Evolutionary conservation across 2,329 filamentous ascomycete species (phyloP).

Genomic region (Cladosporium phlei): DNA sequence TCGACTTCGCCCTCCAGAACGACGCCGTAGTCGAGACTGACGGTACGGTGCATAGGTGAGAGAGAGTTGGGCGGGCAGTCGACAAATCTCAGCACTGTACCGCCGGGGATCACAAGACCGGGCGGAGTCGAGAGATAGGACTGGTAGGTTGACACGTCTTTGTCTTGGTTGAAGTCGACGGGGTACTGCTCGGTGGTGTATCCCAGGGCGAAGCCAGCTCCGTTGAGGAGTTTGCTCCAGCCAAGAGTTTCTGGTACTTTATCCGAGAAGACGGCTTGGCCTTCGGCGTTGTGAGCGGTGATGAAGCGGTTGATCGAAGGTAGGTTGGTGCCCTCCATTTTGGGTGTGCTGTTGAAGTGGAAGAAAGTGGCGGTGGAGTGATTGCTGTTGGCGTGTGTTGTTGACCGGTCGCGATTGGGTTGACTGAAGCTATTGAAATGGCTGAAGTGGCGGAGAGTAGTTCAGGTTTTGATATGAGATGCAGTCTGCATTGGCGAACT

Average conservation of each 20-base stretch:
- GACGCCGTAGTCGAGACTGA: constrained; percentile 32
- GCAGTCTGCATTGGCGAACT: too few relatives aligned
- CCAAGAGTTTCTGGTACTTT: constrained; percentile 21
- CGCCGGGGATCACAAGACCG: constrained; percentile 45
- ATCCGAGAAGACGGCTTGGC: constrained; percentile 27
- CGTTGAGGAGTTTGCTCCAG: constrained; percentile 20
- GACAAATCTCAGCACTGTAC: constrained; percentile 40
- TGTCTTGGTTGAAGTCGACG: constrained; percentile 40
- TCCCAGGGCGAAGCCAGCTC: constrained; percentile 44
- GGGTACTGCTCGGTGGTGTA: constrained; percentile 49
- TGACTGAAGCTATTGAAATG: too few relatives aligned
- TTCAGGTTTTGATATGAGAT: too few relatives aligned
- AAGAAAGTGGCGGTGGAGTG: not conserved
- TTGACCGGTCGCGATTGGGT: too few relatives aligned
- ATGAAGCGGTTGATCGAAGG: constrained; percentile 18
- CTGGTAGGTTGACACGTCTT: constrained; percentile 45
- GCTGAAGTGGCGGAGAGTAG: too few relatives aligned
- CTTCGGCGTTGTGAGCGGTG: constrained; percentile 27
- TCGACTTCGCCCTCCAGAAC: constrained; percentile 32
- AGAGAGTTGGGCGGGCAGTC: constrained; percentile 9
- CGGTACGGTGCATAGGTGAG: constrained; percentile 19
- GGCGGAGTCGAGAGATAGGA: constrained; percentile 41
- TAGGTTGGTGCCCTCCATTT: constrained; percentile 4
- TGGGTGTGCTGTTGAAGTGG: not conserved
- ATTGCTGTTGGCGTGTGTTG: too few relatives aligned